These are phyloP conservation scores for Orbilia blumenaviensis DNA, from an alignment of 2,329 filamentous ascomycete species.

Conservation along the genomic window DNA sequence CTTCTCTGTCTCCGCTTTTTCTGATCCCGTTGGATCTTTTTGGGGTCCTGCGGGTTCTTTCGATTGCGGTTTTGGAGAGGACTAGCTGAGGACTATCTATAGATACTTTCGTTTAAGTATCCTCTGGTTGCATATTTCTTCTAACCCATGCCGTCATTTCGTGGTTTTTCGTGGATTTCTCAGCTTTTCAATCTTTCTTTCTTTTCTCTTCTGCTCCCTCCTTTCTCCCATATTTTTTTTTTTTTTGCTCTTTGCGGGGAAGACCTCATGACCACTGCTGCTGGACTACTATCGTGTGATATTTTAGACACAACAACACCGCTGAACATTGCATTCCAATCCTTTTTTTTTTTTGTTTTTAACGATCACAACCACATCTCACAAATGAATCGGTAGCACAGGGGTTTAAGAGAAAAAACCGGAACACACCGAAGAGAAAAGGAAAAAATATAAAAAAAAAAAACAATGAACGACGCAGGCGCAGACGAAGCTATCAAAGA, in stretches of 20 bases:
- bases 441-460: neutral
- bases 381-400: constrained; percentile 15
- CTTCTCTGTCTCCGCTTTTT: constrained; percentile 10
- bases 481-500: constrained; percentile 54
- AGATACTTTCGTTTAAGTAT: constrained; percentile 11
- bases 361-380: neutral
- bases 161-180: neutral
- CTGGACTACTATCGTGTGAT: neutral
- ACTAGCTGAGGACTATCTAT: neutral
- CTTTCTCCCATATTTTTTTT: too few relatives aligned
- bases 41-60: neutral
- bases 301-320: constrained; percentile 11
- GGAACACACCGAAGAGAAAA: neutral
- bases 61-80: neutral
- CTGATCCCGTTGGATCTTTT: neutral
- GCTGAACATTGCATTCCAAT: constrained; percentile 1
- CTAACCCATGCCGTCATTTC: constrained; percentile 19
- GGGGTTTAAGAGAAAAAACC: neutral
- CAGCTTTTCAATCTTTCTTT: neutral
- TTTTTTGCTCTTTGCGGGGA: neutral
- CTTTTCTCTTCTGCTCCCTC: neutral
- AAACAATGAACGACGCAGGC: constrained; percentile 54
- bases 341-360: neutral
- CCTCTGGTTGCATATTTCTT: constrained; percentile 12
- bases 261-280: neutral